Conservation (phyloP, 371 early-diverging fungal species). For the Apophysomyces elegans region DNA sequence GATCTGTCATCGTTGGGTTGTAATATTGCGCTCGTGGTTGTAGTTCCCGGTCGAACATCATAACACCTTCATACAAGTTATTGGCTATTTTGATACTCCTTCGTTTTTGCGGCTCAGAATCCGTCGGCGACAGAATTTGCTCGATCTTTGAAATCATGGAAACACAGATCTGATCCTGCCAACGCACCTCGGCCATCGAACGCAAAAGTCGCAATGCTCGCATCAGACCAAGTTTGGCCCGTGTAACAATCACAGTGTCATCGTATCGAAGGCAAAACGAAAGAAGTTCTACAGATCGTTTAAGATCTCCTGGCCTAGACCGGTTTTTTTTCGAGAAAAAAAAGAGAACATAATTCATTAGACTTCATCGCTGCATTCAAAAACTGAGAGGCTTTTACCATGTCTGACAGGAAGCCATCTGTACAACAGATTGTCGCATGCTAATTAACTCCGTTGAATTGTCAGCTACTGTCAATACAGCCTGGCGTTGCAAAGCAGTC, state of each 20-base stretch:
- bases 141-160: constrained; percentile 25
- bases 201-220: constrained; percentile 26
- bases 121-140: constrained; percentile 15
- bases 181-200: constrained; percentile 31
- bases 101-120: constrained; percentile 4
- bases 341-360: not conserved
- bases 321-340: not conserved
- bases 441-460: constrained; percentile 29
- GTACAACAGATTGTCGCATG: constrained; percentile 23
- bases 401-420: constrained; percentile 28
- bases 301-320: constrained; percentile 27
- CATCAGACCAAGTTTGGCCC: constrained; percentile 29
- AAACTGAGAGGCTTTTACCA: constrained; percentile 3
- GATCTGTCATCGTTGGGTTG: constrained; percentile 15
- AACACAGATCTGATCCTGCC: constrained; percentile 35
- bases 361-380: too few species aligned
- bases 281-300: constrained; percentile 28
- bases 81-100: constrained; percentile 28
- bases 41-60: constrained; percentile 33
- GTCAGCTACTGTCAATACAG: constrained; percentile 25
- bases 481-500: constrained; percentile 22
- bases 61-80: constrained; percentile 31
- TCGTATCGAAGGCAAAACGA: constrained; percentile 22
- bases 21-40: constrained; percentile 29
- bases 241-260: constrained; percentile 20